Conservation (phyloP, 164 flowering plant genomes). For the Sedum album region DNA sequence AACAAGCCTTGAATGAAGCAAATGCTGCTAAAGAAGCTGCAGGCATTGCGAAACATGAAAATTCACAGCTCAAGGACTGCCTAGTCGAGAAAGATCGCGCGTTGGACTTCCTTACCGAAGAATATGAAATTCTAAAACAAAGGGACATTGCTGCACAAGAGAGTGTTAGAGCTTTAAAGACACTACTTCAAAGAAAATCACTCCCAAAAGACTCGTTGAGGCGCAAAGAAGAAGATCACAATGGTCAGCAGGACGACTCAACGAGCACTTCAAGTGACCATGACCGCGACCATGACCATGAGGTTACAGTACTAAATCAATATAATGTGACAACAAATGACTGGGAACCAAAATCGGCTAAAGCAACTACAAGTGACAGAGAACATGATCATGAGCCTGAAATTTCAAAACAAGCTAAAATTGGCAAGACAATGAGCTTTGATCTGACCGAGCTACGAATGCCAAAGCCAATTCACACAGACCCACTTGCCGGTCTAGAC, state of each 20-base stretch:
- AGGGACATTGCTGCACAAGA: constrained; percentile 47
- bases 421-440: constrained; percentile 18
- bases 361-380: neutral
- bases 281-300: neutral
- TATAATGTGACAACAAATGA: too few relatives aligned
- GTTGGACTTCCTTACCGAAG: constrained; percentile 27
- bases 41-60: constrained; percentile 58
- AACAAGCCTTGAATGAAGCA: constrained; percentile 82
- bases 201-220: neutral
- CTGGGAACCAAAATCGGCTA: neutral
- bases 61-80: constrained; percentile 57
- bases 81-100: constrained; percentile 50
- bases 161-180: constrained; percentile 44
- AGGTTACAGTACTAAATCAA: too few relatives aligned
- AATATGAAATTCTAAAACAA: constrained; percentile 41
- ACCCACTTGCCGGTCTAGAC: constrained; percentile 19
- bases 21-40: constrained; percentile 76
- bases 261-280: neutral
- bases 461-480: constrained; percentile 9
- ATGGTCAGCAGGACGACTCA: neutral
- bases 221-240: neutral
- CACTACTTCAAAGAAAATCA: constrained; percentile 22
- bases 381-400: neutral
- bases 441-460: constrained; percentile 28
- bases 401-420: neutral